Evolutionary conservation across 177 flowering plant species (phyloP), one percentile per base, ranked within the genome.

Genomic region (Vitis hybrid): DNA sequence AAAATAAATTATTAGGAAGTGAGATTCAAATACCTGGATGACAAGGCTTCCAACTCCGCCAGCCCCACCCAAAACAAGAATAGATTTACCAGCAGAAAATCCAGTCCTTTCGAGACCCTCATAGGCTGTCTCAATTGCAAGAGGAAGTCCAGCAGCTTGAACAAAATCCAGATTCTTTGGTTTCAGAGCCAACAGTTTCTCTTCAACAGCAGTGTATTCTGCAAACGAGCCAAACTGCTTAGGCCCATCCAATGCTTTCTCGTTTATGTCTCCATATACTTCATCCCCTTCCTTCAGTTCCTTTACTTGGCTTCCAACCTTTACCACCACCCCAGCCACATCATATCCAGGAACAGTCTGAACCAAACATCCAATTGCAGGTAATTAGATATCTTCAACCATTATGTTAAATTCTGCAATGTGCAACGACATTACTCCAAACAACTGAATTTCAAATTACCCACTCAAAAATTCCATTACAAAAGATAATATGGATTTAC

Each of bases 291-390:
- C 94, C 73, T 93, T 92, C 1, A 96, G 74, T 5, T 72, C 83
- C 75, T 84, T 87, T 67, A 93, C 98, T 81, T 86, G 78, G 77
- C 93, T 87, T 19, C 98, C 99, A 60, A 91, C 94, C 75, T 92
- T 96, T 5, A 92, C 97, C 62, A 93, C 98, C 73, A 91, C 82
- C 11, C 99, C 99, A 45, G 97, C 88, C 60, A 96, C 98, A 85
- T 96, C 98, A 74, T 93, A 93, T 30, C 98, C 98, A 40, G 98
- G 97, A 77, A 93, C 94, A 68, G 97, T 92, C 99, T 93, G 76
- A 70, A 82, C 67, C 32, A 75, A 18, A 50, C 18, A 76, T 10
- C 34, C 40, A 55, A 21, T 58, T 10, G 52, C 51, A 50, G 15
- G 54, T 15, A 54, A 52, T 64, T 5, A 10, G 32, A 18, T 32